These are phyloP conservation scores for Taiozyma onychis DNA, from an alignment of 1,139 yeast species.

Conservation along the genomic window DNA sequence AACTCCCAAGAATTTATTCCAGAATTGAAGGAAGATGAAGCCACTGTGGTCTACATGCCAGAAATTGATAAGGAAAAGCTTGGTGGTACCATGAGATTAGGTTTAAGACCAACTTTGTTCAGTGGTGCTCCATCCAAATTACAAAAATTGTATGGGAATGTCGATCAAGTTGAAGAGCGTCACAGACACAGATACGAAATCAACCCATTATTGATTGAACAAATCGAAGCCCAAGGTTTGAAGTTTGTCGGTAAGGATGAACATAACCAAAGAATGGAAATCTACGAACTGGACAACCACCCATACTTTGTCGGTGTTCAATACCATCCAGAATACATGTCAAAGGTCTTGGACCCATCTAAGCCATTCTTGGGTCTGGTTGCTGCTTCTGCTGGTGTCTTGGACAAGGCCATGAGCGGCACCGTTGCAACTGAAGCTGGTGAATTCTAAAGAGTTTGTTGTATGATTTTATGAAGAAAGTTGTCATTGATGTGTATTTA, in stretches of 20 bases:
- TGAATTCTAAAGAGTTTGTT: conserved; percentile 20
- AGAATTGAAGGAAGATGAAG: conserved; percentile 52
- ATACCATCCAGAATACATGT: conserved; percentile 96
- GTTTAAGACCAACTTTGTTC: conserved; percentile 85
- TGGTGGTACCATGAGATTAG: conserved; percentile 99
- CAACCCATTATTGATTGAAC: conserved; percentile 71
- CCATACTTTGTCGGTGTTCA: conserved; percentile 94
- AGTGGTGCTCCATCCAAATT: conserved; percentile 66
- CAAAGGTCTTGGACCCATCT: conserved; percentile 95
- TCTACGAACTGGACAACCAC: conserved; percentile 72
- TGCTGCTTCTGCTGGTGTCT: conserved; percentile 83
- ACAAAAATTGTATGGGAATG: conserved; percentile 75
- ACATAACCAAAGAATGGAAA: conserved; percentile 86
- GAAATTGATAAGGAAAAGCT: conserved; percentile 92
- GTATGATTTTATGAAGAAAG: neutral
- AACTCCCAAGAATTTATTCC: conserved; percentile 85
- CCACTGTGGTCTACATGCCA: conserved; percentile 95
- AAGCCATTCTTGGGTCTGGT: conserved; percentile 94
- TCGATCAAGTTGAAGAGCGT: conserved; percentile 74
- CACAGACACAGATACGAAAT: conserved; percentile 99
- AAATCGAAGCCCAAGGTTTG: conserved; percentile 74
- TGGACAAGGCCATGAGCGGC: conserved; percentile 51
- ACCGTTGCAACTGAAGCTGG: conserved; percentile 22
- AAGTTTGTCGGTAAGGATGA: conserved; percentile 93
- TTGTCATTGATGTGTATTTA: neutral